Base-by-base conservation (phyloP, 2,329 filamentous ascomycete species). In the Pezizomycotina sp. region DNA sequence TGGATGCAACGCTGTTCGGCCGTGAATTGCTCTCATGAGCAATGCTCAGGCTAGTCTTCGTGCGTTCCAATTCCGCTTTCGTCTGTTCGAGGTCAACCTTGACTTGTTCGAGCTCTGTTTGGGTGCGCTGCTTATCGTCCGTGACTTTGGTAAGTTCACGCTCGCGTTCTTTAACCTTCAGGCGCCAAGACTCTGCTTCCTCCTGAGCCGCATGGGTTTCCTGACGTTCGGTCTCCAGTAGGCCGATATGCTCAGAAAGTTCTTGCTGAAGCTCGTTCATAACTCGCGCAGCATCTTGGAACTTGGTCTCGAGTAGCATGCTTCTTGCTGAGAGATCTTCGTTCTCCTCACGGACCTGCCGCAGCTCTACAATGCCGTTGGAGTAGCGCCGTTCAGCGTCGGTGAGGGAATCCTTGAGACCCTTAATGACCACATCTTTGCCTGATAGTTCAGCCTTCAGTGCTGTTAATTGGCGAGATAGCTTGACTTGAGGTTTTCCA, bases 391-490 rank as follows among this genome's bases (percentile, higher is more conserved):
- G 13, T 61, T 98, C 89, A 0, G 89, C 86, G 58, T 95, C 84
- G 4, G 71, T 72, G 19, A 95, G 73, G 1, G 89, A 82, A 27
- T 77, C 73, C 56, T 92, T 92, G 40, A 95, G 67, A 21, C 78
- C 86, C 32, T 74, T 66, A 22, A 89, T 81, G 56, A 95, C 84
- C 4, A 86, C 86, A 55, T 95, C 86, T 52, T 89, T 91, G 31
- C 89, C 89, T 50, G 76, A 84, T 6, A 98, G 64, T 6, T 81
- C 86, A 3, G 89, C 89, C 53, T 81, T 89, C 12, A 98, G 69
- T n/a, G 79, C 82, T 45, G 82, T 92, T 42, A 98, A 92, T 55
- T 95, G 0, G 84, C 92, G 33, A 91, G 66, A 51, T 92, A 91
- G 15, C 69, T 70, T 0, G 84, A 93, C 56, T 95, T 95, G 42